Percentiles rank a stretch among this genome's conserved stretches.
These are phyloP conservation scores for Pichia heedii DNA, from an alignment of 805 yeast species.

Conservation along the genomic window DNA sequence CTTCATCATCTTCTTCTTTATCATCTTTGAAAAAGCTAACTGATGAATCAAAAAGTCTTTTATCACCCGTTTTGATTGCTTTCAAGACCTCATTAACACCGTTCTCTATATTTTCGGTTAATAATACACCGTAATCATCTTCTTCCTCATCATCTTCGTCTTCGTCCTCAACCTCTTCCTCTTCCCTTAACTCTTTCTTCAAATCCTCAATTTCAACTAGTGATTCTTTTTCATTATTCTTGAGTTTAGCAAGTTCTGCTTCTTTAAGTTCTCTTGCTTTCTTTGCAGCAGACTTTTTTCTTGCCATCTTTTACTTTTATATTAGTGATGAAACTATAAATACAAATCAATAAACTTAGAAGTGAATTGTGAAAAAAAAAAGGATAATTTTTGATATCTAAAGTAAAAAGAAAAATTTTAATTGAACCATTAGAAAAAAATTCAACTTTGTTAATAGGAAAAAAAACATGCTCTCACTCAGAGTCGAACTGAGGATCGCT, in stretches of 20 bases:
- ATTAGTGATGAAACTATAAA: no score
- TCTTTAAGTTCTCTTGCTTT: constrained; percentile 44
- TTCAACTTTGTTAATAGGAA: not conserved
- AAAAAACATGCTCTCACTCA: constrained; percentile 14
- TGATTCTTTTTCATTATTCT: constrained; percentile 3
- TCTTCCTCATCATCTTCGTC: constrained; percentile 51
- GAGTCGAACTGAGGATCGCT: constrained; percentile 18
- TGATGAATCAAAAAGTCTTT: constrained; percentile 54
- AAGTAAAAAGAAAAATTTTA: not conserved
- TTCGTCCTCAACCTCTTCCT: constrained; percentile 16
- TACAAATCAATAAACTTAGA: no score
- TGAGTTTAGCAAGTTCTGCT: constrained; percentile 1
- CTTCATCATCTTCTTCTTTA: constrained; percentile 47
- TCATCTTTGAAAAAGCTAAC: constrained; percentile 68
- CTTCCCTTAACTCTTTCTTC: constrained; percentile 16
- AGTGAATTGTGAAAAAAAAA: no score
- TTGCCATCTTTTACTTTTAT: constrained; percentile 48
- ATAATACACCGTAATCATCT: constrained; percentile 83
- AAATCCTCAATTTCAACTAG: constrained; percentile 10
- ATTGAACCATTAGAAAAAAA: not conserved
- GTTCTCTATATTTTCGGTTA: constrained; percentile 76
- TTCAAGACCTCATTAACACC: constrained; percentile 66
- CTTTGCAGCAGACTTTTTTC: constrained; percentile 81
- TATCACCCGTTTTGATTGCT: constrained; percentile 64
- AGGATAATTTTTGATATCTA: not conserved